These are phyloP conservation scores for Eremothecium coryli DNA, from an alignment of 1,139 yeast species.

Conservation along the genomic window DNA sequence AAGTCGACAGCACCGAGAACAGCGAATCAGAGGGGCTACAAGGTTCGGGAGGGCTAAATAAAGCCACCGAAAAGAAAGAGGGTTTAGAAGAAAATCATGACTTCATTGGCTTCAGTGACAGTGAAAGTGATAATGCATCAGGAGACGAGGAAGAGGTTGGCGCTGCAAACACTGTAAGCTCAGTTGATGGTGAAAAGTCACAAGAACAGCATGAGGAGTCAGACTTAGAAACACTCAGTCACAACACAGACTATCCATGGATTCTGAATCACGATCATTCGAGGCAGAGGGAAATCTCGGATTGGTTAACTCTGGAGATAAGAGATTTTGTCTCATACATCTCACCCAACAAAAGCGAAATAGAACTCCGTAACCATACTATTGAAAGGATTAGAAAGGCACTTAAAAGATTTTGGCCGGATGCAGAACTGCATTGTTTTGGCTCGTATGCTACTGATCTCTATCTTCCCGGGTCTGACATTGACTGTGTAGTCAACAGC, in stretches of 20 bases:
- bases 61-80: too few species aligned
- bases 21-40: constrained; percentile 6
- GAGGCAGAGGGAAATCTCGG: constrained; percentile 64
- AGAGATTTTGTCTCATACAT: constrained; percentile 78
- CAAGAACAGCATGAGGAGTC: too few species aligned
- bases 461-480: constrained; percentile 92
- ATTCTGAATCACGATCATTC: constrained; percentile 67
- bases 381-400: constrained; percentile 51
- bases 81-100: constrained; percentile 36
- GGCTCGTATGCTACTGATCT: constrained; percentile 95
- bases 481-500: constrained; percentile 84
- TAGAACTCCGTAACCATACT: constrained; percentile 56
- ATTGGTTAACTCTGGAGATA: constrained; percentile 83
- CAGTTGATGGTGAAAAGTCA: too few species aligned
- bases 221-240: constrained; percentile 10
- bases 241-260: constrained; percentile 62
- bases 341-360: constrained; percentile 76
- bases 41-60: constrained; percentile 2
- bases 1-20: constrained; percentile 6
- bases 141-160: constrained; percentile 19
- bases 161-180: constrained; percentile 26
- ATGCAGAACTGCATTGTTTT: constrained; percentile 75
- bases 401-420: constrained; percentile 64
- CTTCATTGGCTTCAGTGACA: constrained; percentile 32
- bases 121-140: constrained; percentile 24